Evolutionary conservation across 768 basidiomycete species (phyloP).

Genomic region (Chalciporus pseudorubinellus): DNA sequence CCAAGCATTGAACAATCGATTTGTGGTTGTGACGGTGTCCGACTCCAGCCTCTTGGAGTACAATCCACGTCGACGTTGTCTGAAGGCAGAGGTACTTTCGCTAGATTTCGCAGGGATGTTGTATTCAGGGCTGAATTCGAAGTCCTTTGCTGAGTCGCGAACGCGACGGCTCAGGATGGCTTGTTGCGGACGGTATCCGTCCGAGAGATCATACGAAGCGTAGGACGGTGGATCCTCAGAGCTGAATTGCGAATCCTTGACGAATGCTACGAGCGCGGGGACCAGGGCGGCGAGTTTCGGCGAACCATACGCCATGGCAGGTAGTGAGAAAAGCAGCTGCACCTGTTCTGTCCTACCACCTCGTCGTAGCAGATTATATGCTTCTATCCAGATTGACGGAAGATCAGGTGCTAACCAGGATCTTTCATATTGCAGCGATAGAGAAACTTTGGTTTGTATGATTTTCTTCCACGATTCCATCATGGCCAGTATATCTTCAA

Average conservation of each 20-base stretch:
- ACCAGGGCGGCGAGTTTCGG: constrained; percentile 13
- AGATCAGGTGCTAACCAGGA: constrained; percentile 29
- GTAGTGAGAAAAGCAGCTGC: constrained; percentile 31
- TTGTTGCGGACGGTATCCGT: constrained; percentile 6
- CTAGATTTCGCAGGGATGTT: not conserved
- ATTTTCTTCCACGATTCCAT: constrained; percentile 5
- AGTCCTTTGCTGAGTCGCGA: not conserved
- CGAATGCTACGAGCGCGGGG: constrained; percentile 34
- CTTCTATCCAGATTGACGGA: constrained; percentile 23
- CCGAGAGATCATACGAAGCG: constrained; percentile 8
- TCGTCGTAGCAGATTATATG: constrained; percentile 28
- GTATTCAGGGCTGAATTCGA: constrained; percentile 16
- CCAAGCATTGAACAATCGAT: too few relatives aligned
- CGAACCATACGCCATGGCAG: constrained; percentile 32
- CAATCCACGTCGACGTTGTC: too few relatives aligned
- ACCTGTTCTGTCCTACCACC: constrained; percentile 8
- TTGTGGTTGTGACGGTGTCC: too few relatives aligned
- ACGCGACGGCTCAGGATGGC: not conserved
- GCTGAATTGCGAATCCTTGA: constrained; percentile 7
- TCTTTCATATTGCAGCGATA: constrained; percentile 24
- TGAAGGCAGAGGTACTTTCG: too few relatives aligned
- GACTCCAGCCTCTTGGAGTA: too few relatives aligned
- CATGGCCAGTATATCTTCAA: constrained; percentile 3
- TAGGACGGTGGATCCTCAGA: constrained; percentile 16
- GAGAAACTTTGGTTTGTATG: not conserved